Evolutionary conservation across 306 rosid species (phyloP).

Genomic region (Luffa acutangula): DNA sequence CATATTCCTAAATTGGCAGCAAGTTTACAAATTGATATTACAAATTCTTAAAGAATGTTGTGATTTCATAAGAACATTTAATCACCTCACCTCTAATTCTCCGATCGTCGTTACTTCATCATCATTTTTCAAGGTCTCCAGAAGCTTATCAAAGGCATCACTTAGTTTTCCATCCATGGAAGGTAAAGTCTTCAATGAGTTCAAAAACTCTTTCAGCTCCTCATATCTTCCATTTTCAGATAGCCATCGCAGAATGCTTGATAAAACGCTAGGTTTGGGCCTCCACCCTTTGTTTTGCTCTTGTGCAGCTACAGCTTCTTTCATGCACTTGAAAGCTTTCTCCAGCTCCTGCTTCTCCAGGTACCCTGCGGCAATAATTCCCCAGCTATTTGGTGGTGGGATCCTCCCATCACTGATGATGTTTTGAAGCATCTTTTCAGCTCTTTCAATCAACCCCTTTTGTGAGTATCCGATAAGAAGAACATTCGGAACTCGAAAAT

Average conservation of each 20-base stretch:
- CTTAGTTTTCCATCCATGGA: constrained; percentile 18
- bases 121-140: not conserved
- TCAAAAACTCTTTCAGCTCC: constrained; percentile 40
- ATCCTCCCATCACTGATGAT: constrained; percentile 36
- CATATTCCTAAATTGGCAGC: not conserved
- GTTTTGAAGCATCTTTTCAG: constrained; percentile 29
- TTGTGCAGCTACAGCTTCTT: constrained; percentile 35
- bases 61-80: not conserved
- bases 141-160: not conserved
- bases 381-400: constrained; percentile 69
- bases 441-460: constrained; percentile 37
- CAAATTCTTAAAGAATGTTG: not conserved
- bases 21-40: not conserved
- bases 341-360: constrained; percentile 45
- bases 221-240: constrained; percentile 18
- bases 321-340: constrained; percentile 50
- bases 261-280: constrained; percentile 35
- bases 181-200: constrained; percentile 35
- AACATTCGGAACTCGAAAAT: constrained; percentile 51
- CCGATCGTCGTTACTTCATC: not conserved
- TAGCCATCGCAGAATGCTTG: constrained; percentile 41
- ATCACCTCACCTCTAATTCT: not conserved
- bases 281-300: constrained; percentile 43
- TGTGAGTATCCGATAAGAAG: constrained; percentile 34
- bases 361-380: constrained; percentile 50